phyloP scores from a whole-genome alignment of 1,139 yeast species.

The Trichomonascaceae sp. region DNA sequence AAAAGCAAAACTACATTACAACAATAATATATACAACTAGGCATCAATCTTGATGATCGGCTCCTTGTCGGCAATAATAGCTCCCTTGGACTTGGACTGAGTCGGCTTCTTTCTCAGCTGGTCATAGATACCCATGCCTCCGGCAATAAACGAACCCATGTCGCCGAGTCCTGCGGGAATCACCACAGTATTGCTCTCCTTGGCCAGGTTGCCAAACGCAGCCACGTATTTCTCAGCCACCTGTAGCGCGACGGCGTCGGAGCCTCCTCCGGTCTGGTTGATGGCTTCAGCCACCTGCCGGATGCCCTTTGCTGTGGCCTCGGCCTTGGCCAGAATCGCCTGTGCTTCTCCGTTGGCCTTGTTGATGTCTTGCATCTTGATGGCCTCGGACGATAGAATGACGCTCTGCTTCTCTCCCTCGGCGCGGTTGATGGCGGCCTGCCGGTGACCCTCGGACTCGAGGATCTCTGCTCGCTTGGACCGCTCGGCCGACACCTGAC shows the following conservation, averaged over 20 bases:
- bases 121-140: slow-evolving; percentile 62
- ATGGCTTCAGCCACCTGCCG: slow-evolving; percentile 54
- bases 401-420: slow-evolving; percentile 66
- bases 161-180: slow-evolving; percentile 69
- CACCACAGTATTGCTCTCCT: slow-evolving; percentile 66
- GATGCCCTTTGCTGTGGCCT: slow-evolving; percentile 66
- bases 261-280: slow-evolving; percentile 53
- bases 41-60: no score
- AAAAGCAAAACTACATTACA: no score
- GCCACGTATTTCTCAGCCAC: slow-evolving; percentile 77
- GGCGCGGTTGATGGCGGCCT: slow-evolving; percentile 65
- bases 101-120: slow-evolving; percentile 27
- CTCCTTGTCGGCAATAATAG: no score
- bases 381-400: slow-evolving; percentile 61
- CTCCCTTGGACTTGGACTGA: no score
- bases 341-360: slow-evolving; percentile 60
- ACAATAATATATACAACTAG: no score
- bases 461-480: slow-evolving; percentile 77
- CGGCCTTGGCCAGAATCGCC: slow-evolving; percentile 52
- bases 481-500: slow-evolving; percentile 79
- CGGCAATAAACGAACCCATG: slow-evolving; percentile 60
- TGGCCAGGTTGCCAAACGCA: slow-evolving; percentile 71
- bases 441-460: slow-evolving; percentile 76
- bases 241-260: slow-evolving; percentile 62
- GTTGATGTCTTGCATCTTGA: slow-evolving; percentile 48